These are phyloP conservation scores for Kuraishia molischiana DNA, from an alignment of 805 yeast genomes.

Conservation along the genomic window DNA sequence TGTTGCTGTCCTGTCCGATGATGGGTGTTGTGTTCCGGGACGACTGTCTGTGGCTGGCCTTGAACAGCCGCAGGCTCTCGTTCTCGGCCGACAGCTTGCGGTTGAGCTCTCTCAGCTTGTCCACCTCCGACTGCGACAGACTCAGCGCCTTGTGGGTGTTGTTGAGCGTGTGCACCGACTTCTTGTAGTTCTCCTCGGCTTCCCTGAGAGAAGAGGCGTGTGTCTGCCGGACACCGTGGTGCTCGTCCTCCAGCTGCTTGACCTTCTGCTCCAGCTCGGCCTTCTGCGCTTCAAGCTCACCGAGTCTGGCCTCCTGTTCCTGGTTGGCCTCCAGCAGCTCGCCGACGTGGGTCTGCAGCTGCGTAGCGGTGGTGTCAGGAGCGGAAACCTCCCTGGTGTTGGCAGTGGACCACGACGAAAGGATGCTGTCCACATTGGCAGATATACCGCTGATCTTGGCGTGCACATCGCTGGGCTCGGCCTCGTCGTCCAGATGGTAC, in stretches of 20 bases:
- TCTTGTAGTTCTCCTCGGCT: conserved; percentile 58
- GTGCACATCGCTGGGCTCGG: conserved; percentile 6
- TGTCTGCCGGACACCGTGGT: background rate
- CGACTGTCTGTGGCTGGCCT: conserved; percentile 19
- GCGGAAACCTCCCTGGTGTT: conserved; percentile 4
- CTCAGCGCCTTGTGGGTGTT: conserved; percentile 70
- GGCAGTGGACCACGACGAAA: conserved; percentile 3
- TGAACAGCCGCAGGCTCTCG: conserved; percentile 54
- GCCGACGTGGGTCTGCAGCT: conserved; percentile 47
- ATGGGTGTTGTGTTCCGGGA: conserved; percentile 20
- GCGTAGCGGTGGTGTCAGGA: conserved; percentile 7
- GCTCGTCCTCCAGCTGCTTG: background rate
- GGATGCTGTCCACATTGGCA: conserved; percentile 9
- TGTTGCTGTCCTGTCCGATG: conserved; percentile 7
- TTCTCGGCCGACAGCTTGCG: conserved; percentile 52
- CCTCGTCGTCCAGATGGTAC: conserved; percentile 21
- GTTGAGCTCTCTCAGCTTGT: conserved; percentile 45
- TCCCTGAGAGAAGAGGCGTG: conserved; percentile 17
- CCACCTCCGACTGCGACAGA: conserved; percentile 62
- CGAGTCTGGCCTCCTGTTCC: conserved; percentile 18
- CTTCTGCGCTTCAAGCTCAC: conserved; percentile 16
- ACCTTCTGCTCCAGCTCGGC: background rate
- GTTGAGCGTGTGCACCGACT: conserved; percentile 61
- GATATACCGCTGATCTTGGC: conserved; percentile 5
- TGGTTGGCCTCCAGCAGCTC: conserved; percentile 29